Evolutionary conservation across 2,329 filamentous ascomycete genomes (phyloP).

Genomic region (Pestalotiopsis fici): DNA sequence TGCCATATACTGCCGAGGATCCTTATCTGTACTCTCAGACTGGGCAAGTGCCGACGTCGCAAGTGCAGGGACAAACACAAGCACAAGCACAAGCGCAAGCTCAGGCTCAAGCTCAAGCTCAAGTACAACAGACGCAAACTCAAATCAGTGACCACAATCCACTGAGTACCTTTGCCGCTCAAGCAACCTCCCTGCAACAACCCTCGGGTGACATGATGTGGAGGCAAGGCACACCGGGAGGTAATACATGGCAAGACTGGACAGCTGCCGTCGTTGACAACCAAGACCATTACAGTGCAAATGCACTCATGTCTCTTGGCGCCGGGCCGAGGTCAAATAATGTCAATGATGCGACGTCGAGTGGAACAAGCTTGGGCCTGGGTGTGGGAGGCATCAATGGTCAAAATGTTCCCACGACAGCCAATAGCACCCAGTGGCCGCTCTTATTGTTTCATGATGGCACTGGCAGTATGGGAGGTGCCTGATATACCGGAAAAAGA

Average conservation of each 20-base stretch:
- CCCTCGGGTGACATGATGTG: conserved; percentile 29
- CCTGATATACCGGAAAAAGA: conserved; percentile 16
- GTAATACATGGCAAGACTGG: conserved; percentile 57
- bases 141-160: conserved; percentile 23
- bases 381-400: conserved; percentile 20
- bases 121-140: conserved; percentile 21
- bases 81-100: conserved; percentile 19
- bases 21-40: conserved; percentile 26
- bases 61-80: conserved; percentile 20
- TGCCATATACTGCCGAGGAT: conserved; percentile 26
- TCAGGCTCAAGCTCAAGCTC: conserved; percentile 26
- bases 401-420: conserved; percentile 20
- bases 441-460: conserved; percentile 30
- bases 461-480: conserved; percentile 19
- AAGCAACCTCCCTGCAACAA: conserved; percentile 28
- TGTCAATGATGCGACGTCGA: conserved; percentile 17
- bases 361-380: conserved; percentile 17
- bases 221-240: conserved; percentile 29
- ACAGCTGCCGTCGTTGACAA: conserved; percentile 50
- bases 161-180: conserved; percentile 27
- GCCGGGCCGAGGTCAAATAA: conserved; percentile 16
- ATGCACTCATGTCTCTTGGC: conserved; percentile 48
- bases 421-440: conserved; percentile 30
- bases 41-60: conserved; percentile 23
- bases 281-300: conserved; percentile 51